Percentiles rank a stretch among this genome's conserved stretches.
These are phyloP conservation scores for Pezizomycotina sp. DNA, from an alignment of 2,329 filamentous ascomycete genomes.

Conservation along the genomic window DNA sequence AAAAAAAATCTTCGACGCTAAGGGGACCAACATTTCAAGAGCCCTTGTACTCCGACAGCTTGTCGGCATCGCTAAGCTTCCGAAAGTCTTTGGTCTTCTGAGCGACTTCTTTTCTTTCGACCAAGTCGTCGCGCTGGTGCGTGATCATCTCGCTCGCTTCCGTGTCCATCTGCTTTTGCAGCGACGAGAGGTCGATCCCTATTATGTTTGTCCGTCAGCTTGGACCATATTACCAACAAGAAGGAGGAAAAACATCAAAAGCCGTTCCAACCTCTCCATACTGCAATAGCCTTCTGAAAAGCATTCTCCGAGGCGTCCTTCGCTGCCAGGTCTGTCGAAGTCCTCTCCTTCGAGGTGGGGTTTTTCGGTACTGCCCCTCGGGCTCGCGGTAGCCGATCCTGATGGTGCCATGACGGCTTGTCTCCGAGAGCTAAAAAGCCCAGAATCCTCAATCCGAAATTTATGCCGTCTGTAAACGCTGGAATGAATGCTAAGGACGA, in stretches of 20 bases:
- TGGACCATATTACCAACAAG: conserved; percentile 5
- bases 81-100: conserved; percentile 97
- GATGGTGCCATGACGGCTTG: conserved; percentile 13
- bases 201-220: conserved; percentile 23
- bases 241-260: conserved; percentile 5
- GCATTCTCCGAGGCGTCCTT: conserved; percentile 46
- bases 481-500: too few relatives aligned
- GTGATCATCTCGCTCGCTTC: conserved; percentile 89
- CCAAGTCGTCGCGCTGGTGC: conserved; percentile 85
- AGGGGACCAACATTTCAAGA: conserved; percentile 50
- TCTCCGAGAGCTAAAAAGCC: too few relatives aligned
- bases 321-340: conserved; percentile 9
- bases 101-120: conserved; percentile 92
- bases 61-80: conserved; percentile 76
- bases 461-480: too few relatives aligned
- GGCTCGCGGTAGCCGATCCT: conserved; percentile 17
- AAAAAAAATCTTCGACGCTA: conserved; percentile 3
- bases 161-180: conserved; percentile 73
- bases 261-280: conserved; percentile 65
- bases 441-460: too few relatives aligned
- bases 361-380: conserved; percentile 15
- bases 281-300: conserved; percentile 88
- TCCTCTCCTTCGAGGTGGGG: conserved; percentile 14
- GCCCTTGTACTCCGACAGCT: conserved; percentile 74
- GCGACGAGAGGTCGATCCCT: conserved; percentile 74